Percentiles rank a stretch among this genome's conserved stretches.
Evolutionary conservation across 345 rosid species (phyloP).

Genomic region (Jatropha curcas): DNA sequence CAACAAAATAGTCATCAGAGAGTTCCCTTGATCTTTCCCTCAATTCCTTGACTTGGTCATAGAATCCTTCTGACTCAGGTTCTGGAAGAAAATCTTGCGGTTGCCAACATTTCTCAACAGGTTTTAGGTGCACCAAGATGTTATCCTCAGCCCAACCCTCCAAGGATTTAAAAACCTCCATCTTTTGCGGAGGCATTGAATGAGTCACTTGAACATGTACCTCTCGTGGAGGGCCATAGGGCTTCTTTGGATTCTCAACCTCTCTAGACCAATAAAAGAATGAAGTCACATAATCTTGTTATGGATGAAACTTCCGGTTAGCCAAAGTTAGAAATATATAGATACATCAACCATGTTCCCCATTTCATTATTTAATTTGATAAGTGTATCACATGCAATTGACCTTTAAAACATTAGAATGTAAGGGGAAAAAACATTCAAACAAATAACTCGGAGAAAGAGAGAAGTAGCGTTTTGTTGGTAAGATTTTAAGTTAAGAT

Average conservation of each 20-base stretch:
- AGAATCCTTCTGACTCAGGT: conserved; percentile 22
- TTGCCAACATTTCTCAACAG: conserved; percentile 37
- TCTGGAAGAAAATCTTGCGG: conserved; percentile 35
- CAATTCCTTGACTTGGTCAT: conserved; percentile 26
- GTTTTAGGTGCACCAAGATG: conserved; percentile 25
- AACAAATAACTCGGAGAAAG: background rate
- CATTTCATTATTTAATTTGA: background rate
- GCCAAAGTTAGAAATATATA: background rate
- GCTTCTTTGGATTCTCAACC: conserved; percentile 12
- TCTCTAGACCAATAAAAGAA: conserved; percentile 15
- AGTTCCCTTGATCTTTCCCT: conserved; percentile 35
- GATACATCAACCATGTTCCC: background rate
- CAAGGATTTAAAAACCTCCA: conserved; percentile 27
- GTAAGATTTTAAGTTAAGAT: background rate
- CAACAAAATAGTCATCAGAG: conserved; percentile 35
- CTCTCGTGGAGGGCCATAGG: conserved; percentile 21
- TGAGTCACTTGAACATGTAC: conserved; percentile 23
- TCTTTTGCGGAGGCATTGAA: conserved; percentile 25
- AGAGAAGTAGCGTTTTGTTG: background rate
- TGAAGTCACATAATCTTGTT: background rate
- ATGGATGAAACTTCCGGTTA: background rate
- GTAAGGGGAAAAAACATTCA: background rate
- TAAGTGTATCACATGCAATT: background rate
- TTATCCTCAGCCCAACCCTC: conserved; percentile 28
- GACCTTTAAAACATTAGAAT: background rate